Percentiles rank a stretch among this genome's conserved stretches.
phyloP scores from a whole-genome alignment of 139 green algal genomes.

The Micractinium conductrix region DNA sequence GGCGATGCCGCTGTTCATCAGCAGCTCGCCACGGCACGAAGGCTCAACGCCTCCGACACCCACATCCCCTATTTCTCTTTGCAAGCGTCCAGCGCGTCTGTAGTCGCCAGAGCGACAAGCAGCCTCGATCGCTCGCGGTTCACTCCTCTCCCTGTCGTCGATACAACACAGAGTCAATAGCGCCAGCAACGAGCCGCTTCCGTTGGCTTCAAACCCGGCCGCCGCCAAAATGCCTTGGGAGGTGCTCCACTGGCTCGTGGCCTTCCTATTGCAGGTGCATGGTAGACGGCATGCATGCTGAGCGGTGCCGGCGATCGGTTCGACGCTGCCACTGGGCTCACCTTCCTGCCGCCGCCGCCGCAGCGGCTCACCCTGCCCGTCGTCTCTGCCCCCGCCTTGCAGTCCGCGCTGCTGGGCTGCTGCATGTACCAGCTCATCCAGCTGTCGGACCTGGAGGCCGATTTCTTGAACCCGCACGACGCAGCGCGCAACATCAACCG shows the following conservation, averaged over 20 bases:
- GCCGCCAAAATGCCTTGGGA: constrained; percentile 11
- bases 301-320: background rate
- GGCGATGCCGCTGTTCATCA: no score
- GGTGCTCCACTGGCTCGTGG: constrained; percentile 15
- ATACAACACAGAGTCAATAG: no score
- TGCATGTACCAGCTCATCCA: constrained; percentile 84
- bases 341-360: background rate
- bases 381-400: constrained; percentile 35
- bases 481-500: constrained; percentile 71
- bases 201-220: background rate
- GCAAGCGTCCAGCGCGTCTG: no score
- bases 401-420: constrained; percentile 67
- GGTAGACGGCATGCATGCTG: background rate
- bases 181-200: background rate
- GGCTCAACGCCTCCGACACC: no score
- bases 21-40: no score
- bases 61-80: no score
- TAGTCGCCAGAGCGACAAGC: no score
- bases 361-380: background rate
- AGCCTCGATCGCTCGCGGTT: no score
- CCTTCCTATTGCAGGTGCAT: constrained; percentile 8
- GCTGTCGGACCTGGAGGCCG: constrained; percentile 85
- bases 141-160: no score
- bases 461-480: constrained; percentile 91
- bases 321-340: background rate